These are phyloP conservation scores for Tagetes patula DNA, from an alignment of 129 eudicot species.

Conservation along the genomic window DNA sequence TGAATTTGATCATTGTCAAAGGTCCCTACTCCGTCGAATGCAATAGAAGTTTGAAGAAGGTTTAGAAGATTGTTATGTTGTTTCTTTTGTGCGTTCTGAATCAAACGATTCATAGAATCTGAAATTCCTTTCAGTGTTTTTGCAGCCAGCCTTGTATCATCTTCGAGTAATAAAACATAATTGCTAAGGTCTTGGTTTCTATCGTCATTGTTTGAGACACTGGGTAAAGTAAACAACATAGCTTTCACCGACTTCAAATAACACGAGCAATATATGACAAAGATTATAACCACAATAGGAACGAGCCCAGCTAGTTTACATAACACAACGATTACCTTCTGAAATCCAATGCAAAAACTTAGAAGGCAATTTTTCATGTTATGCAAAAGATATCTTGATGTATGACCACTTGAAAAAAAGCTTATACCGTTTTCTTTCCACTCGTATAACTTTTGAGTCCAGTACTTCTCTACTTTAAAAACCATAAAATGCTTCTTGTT, in stretches of 20 bases:
- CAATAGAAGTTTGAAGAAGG: constrained; percentile 1
- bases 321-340: constrained; percentile 12
- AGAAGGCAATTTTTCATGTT: not conserved
- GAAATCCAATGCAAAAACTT: not conserved
- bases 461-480: constrained; percentile 21
- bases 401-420: not conserved
- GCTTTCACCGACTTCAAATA: not conserved
- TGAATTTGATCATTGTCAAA: constrained; percentile 10
- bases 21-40: not conserved
- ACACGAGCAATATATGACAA: not conserved
- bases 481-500: not conserved
- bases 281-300: not conserved
- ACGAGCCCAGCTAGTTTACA: constrained; percentile 11
- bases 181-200: not conserved
- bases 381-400: not conserved
- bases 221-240: not conserved
- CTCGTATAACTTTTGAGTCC: not conserved
- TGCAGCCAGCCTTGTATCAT: not conserved
- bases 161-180: not conserved
- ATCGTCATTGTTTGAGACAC: not conserved
- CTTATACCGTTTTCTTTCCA: constrained; percentile 5
- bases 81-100: not conserved
- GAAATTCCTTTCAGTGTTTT: not conserved
- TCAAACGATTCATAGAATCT: constrained; percentile 8
- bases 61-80: not conserved